Evolutionary conservation across 192 early-diverging fungal species (phyloP).

Genomic region (Umbelopsis sp.): DNA sequence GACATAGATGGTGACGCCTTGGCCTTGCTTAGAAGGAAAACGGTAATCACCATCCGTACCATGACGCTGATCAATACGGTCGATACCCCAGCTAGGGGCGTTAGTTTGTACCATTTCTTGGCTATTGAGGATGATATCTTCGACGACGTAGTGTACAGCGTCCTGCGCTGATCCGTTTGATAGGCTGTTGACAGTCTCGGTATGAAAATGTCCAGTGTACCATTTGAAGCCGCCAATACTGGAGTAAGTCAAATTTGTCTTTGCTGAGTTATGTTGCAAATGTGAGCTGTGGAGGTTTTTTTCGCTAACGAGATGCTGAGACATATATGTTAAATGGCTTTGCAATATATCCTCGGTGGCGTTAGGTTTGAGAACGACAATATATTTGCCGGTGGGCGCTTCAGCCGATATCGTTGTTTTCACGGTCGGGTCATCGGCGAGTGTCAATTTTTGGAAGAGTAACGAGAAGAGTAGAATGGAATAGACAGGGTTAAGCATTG

Average conservation of each 20-base stretch:
- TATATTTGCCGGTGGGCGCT: slow-evolving; percentile 23
- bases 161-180: not conserved
- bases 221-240: slow-evolving; percentile 38
- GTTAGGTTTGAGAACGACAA: slow-evolving; percentile 34
- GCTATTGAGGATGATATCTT: slow-evolving; percentile 29
- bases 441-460: not conserved
- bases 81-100: slow-evolving; percentile 39
- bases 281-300: not conserved
- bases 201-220: slow-evolving; percentile 35
- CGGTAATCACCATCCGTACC: slow-evolving; percentile 33
- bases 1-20: slow-evolving; percentile 88
- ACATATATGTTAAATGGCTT: slow-evolving; percentile 28
- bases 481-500: not conserved
- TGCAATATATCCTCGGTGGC: slow-evolving; percentile 6
- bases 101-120: slow-evolving; percentile 39
- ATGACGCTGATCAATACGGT: slow-evolving; percentile 39
- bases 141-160: slow-evolving; percentile 36
- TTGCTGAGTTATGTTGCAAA: not conserved
- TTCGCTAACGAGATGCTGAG: slow-evolving; percentile 4
- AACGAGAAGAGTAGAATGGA: not conserved
- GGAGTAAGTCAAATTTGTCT: slow-evolving; percentile 9
- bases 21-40: slow-evolving; percentile 41
- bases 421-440: not conserved
- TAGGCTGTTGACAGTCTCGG: slow-evolving; percentile 22
- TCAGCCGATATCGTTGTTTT: not conserved